Conservation (phyloP, 179 eudicot species). For the Monotropa hypopitys region DNA sequence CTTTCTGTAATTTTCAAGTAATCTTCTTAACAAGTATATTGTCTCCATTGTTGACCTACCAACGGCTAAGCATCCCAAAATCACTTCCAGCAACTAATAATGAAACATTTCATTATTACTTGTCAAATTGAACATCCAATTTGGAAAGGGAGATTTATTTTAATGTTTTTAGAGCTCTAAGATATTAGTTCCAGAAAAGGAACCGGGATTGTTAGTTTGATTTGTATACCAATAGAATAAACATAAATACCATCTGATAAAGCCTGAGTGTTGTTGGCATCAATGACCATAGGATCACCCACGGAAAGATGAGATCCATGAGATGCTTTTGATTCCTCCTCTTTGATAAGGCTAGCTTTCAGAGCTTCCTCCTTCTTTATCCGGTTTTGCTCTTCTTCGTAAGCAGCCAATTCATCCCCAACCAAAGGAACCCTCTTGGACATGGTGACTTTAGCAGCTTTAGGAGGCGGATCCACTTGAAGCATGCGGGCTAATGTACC, state of each 20-base stretch:
- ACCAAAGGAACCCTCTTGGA: conserved; percentile 87
- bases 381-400: conserved; percentile 88
- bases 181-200: not conserved
- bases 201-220: not conserved
- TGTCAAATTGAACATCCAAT: not conserved
- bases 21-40: no score
- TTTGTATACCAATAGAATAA: conserved; percentile 2
- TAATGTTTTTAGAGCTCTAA: not conserved
- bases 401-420: conserved; percentile 91
- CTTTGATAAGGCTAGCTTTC: conserved; percentile 70
- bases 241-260: conserved; percentile 46
- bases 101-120: not conserved
- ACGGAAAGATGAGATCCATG: conserved; percentile 34
- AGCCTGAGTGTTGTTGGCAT: conserved; percentile 39
- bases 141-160: not conserved
- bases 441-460: conserved; percentile 89
- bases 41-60: no score
- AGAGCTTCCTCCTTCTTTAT: conserved; percentile 77
- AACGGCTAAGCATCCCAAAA: not conserved
- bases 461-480: conserved; percentile 97
- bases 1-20: no score
- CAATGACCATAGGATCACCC: conserved; percentile 73
- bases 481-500: conserved; percentile 88
- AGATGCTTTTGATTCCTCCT: conserved; percentile 61
- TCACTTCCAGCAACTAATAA: not conserved